Percentiles rank a stretch among this genome's conserved stretches.
Evolutionary conservation across 495 filamentous ascomycete genomes (phyloP).

Genomic region (Penicillium arizonense): DNA sequence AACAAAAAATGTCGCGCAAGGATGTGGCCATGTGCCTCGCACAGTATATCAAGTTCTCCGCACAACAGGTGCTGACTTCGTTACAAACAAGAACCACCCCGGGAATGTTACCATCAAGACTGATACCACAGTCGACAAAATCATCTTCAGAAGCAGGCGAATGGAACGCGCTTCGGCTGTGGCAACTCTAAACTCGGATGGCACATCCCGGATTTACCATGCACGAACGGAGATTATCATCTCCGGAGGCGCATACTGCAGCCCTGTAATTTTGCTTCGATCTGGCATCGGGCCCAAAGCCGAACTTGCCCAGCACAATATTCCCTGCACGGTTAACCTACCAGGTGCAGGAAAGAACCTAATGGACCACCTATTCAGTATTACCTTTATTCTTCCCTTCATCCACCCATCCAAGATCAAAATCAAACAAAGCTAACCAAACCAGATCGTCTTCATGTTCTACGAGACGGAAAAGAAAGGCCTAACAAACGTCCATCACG

Average conservation of each 20-base stretch:
- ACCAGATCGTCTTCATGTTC: conserved; percentile 36
- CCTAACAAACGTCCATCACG: conserved; percentile 40
- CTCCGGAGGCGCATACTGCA: conserved; percentile 54
- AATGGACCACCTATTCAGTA: conserved; percentile 48
- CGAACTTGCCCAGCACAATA: conserved; percentile 45
- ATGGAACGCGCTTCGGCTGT: conserved; percentile 26
- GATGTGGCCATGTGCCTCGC: conserved; percentile 51
- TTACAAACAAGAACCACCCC: conserved; percentile 35
- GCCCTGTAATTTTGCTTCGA: conserved; percentile 55
- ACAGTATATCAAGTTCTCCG: conserved; percentile 50
- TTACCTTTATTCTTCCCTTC: neutral
- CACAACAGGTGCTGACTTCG: conserved; percentile 47
- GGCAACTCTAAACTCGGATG: conserved; percentile 21
- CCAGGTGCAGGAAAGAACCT: conserved; percentile 57
- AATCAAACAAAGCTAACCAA: neutral
- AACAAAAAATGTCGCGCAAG: conserved; percentile 43
- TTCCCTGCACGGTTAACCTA: conserved; percentile 44
- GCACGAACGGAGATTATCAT: conserved; percentile 51
- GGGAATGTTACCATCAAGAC: conserved; percentile 38
- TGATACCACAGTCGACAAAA: conserved; percentile 36
- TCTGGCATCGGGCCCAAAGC: conserved; percentile 52
- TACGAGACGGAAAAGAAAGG: conserved; percentile 46
- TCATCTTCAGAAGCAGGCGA: conserved; percentile 21
- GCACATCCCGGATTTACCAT: conserved; percentile 25
- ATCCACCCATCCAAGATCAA: too few species aligned